phyloP scores from a whole-genome alignment of 2,329 filamentous ascomycete species.

The Calonectria leucothoes region DNA sequence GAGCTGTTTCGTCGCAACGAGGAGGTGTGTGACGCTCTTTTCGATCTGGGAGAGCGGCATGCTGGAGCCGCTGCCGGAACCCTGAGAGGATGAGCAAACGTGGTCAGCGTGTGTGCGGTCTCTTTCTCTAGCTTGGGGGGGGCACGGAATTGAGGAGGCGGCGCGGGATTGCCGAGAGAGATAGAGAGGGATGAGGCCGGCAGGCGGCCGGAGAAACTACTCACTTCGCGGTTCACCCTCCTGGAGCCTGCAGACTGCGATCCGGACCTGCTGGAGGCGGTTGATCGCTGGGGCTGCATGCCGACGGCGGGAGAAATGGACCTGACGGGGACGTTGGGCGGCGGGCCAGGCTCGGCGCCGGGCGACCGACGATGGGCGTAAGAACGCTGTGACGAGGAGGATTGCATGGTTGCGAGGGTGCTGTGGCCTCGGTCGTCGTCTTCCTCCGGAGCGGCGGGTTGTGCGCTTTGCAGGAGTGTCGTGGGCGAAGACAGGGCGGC shows the following conservation, averaged over 20 bases:
- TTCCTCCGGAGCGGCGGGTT: not conserved
- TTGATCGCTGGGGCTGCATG: slow-evolving; percentile 72
- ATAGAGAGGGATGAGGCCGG: no score
- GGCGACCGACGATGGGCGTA: slow-evolving; percentile 71
- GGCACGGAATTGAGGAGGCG: slow-evolving; percentile 29
- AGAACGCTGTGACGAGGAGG: slow-evolving; percentile 58
- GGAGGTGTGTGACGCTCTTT: slow-evolving; percentile 97
- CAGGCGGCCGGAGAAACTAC: slow-evolving; percentile 25
- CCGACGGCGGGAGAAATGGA: slow-evolving; percentile 72
- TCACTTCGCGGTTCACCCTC: slow-evolving; percentile 49
- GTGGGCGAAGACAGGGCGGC: slow-evolving; percentile 4
- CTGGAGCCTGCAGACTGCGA: slow-evolving; percentile 48
- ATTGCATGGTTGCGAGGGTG: slow-evolving; percentile 33
- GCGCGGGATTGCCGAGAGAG: slow-evolving; percentile 24
- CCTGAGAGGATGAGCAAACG: slow-evolving; percentile 43
- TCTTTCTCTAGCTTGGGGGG: no score
- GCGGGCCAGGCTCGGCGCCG: slow-evolving; percentile 69
- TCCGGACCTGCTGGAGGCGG: slow-evolving; percentile 74
- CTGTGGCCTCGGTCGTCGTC: not conserved
- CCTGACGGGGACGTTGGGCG: slow-evolving; percentile 65
- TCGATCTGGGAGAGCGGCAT: slow-evolving; percentile 94
- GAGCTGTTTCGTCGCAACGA: slow-evolving; percentile 97
- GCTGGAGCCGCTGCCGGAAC: slow-evolving; percentile 72
- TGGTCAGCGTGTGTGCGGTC: slow-evolving; percentile 42
- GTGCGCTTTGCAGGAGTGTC: slow-evolving; percentile 17